Conservation (phyloP, 495 filamentous ascomycete species). For the Bryoglossum gracile region DNA sequence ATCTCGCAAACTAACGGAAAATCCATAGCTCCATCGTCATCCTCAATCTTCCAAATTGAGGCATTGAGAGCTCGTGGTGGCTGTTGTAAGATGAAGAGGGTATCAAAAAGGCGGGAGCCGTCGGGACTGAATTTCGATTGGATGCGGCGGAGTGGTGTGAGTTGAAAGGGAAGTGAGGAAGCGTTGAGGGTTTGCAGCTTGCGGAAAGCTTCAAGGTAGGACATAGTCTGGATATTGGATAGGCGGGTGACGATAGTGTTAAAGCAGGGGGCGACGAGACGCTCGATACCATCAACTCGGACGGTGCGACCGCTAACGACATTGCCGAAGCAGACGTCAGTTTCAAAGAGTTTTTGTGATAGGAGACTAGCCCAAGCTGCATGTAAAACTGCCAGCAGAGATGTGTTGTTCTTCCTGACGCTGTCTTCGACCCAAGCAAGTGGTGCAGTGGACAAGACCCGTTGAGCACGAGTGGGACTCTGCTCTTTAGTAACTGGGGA, state of each 20-base stretch:
- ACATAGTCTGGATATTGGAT: constrained; percentile 25
- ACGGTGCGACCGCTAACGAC: constrained; percentile 67
- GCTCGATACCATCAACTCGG: constrained; percentile 54
- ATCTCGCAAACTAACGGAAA: constrained; percentile 64
- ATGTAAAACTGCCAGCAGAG: constrained; percentile 59
- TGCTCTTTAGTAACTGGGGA: background rate
- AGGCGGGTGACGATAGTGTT: constrained; percentile 78
- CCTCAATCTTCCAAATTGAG: constrained; percentile 54
- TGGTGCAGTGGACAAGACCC: constrained; percentile 21
- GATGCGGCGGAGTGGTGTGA: constrained; percentile 59
- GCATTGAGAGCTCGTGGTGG: constrained; percentile 41
- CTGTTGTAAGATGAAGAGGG: constrained; percentile 66
- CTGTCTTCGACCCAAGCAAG: constrained; percentile 39
- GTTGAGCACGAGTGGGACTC: background rate
- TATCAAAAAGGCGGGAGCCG: constrained; percentile 58
- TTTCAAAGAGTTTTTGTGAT: constrained; percentile 38
- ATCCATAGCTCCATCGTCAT: constrained; percentile 71
- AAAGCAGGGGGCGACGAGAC: constrained; percentile 78
- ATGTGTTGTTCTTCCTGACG: constrained; percentile 45
- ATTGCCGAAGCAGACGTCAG: constrained; percentile 76
- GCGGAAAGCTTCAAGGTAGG: constrained; percentile 29
- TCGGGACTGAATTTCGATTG: constrained; percentile 39
- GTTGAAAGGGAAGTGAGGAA: constrained; percentile 53
- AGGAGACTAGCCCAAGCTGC: constrained; percentile 60
- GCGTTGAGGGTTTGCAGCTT: constrained; percentile 50